These are phyloP conservation scores for Cicer pinnatifidum DNA, from an alignment of 306 rosid species.

Conservation along the genomic window DNA sequence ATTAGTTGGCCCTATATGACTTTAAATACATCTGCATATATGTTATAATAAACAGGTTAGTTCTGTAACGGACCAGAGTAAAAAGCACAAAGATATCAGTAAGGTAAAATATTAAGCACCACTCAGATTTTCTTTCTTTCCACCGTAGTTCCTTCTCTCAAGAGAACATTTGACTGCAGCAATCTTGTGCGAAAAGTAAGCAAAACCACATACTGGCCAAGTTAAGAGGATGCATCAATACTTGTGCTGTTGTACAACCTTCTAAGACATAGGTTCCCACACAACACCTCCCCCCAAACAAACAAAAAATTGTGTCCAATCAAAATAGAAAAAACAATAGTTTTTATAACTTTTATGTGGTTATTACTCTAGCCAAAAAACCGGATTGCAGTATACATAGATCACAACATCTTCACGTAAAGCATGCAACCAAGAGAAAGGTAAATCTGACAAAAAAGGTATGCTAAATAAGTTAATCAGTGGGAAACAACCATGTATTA, in stretches of 20 bases:
- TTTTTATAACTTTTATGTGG: background rate
- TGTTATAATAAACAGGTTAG: background rate
- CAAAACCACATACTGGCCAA: too few species aligned
- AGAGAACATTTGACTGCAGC: too few species aligned
- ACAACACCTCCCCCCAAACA: too few species aligned
- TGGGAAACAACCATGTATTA: slow-evolving; percentile 9
- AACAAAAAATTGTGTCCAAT: too few species aligned
- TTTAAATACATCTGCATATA: background rate
- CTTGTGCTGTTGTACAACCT: too few species aligned
- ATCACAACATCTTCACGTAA: slow-evolving; percentile 5
- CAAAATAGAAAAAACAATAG: background rate
- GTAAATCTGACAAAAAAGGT: background rate
- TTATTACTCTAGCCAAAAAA: background rate
- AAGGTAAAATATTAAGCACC: too few species aligned
- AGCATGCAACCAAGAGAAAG: slow-evolving; percentile 20
- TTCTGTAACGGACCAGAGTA: background rate
- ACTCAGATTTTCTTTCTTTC: too few species aligned
- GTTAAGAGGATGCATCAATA: too few species aligned
- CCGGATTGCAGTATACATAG: background rate
- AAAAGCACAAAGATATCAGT: too few species aligned
- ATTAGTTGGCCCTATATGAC: background rate
- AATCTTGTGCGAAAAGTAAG: too few species aligned
- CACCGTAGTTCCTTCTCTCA: too few species aligned
- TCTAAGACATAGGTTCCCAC: too few species aligned
- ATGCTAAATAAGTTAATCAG: slow-evolving; percentile 17